Evolutionary conservation across 2,329 filamentous ascomycete genomes (phyloP).

Genomic region (Apiospora malaysiana): DNA sequence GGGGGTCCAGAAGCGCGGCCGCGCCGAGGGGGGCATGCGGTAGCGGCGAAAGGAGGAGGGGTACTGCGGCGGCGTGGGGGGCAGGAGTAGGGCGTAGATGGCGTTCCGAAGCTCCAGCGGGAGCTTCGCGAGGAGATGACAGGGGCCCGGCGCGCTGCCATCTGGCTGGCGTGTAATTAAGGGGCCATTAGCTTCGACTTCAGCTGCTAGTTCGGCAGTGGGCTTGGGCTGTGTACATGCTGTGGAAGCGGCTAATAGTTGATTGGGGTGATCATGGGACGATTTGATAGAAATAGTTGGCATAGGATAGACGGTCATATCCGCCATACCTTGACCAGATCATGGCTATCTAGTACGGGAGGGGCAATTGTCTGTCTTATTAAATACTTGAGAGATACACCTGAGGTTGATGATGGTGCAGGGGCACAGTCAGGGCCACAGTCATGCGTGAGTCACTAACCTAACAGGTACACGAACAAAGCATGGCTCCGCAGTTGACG

Average conservation of each 20-base stretch:
- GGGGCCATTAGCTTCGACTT: not conserved
- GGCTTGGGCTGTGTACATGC: not conserved
- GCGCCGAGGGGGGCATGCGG: not conserved
- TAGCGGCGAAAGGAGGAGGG: not conserved
- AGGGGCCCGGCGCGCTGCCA: not conserved
- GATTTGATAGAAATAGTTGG: not conserved
- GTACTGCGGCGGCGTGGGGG: not conserved
- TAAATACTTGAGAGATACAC: not conserved
- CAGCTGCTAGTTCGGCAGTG: not conserved
- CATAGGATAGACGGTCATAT: not conserved
- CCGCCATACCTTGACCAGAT: constrained; percentile 4
- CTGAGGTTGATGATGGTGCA: not conserved
- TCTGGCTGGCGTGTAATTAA: not conserved
- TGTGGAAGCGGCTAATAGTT: not conserved
- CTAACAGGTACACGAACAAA: not conserved
- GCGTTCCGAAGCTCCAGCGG: constrained; percentile 7
- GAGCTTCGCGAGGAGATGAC: not conserved
- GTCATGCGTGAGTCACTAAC: constrained; percentile 12
- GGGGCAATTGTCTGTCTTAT: not conserved
- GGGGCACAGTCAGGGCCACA: not conserved
- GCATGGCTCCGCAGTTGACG: not conserved
- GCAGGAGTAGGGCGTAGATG: constrained; percentile 2
- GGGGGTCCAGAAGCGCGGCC: constrained; percentile 11
- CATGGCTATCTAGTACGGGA: not conserved
- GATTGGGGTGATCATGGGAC: not conserved